Conservation (phyloP, 345 rosid species). For the Diplotaxis tenuifolia region DNA sequence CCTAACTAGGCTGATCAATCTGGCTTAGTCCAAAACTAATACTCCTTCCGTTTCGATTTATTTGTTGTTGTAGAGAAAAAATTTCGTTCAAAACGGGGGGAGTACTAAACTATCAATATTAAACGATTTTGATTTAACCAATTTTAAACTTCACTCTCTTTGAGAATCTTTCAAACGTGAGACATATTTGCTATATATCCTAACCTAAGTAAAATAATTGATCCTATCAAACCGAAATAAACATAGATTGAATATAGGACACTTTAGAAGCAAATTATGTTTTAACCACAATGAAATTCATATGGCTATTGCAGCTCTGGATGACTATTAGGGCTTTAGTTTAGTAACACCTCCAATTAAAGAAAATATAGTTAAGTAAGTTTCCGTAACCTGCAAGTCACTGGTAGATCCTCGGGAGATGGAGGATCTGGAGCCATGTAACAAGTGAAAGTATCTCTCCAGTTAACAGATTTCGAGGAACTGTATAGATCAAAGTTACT, state of each 20-base stretch:
- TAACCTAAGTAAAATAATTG: background rate
- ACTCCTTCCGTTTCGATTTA: too few relatives aligned
- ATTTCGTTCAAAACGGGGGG: too few relatives aligned
- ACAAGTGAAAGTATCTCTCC: slow-evolving; percentile 53
- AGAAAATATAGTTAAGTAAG: background rate
- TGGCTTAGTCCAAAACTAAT: background rate
- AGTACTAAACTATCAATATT: background rate
- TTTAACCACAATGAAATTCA: background rate
- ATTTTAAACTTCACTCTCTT: background rate
- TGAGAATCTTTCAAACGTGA: background rate
- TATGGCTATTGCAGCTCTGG: background rate
- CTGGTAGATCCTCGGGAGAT: slow-evolving; percentile 44
- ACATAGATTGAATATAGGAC: background rate
- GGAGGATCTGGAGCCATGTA: slow-evolving; percentile 45
- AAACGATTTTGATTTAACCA: background rate
- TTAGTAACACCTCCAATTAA: background rate
- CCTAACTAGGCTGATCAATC: background rate
- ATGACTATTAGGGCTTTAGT: background rate
- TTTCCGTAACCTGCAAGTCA: slow-evolving; percentile 42
- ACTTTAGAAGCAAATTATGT: background rate
- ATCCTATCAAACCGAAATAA: too few relatives aligned
- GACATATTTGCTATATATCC: background rate
- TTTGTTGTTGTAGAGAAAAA: too few relatives aligned
- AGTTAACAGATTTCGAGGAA: slow-evolving; percentile 34
- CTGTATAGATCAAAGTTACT: slow-evolving; percentile 45